Evolutionary conservation across 2,329 filamentous ascomycete species (phyloP).

Genomic region (Tolypocladium ophioglossoides): DNA sequence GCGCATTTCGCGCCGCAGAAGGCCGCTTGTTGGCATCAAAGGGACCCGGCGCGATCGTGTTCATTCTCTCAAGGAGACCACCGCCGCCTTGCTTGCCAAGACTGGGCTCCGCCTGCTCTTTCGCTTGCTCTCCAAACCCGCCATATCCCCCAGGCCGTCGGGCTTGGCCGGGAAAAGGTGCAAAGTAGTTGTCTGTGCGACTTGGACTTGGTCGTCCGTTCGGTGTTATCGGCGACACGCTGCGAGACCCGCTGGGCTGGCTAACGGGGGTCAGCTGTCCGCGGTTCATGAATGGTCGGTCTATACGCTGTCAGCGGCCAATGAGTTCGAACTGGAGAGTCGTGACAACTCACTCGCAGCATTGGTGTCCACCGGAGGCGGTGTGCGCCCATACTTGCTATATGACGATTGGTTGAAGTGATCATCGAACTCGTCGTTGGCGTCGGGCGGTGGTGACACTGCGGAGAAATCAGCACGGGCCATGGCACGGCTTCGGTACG

Average conservation of each 20-base stretch:
- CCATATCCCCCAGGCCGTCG: slow-evolving; percentile 38
- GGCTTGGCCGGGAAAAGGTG: slow-evolving; percentile 14
- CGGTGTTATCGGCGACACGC: slow-evolving; percentile 52
- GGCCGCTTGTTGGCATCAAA: slow-evolving; percentile 41
- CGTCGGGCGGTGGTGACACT: slow-evolving; percentile 29
- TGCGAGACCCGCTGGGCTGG: slow-evolving; percentile 46
- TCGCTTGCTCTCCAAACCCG: slow-evolving; percentile 21
- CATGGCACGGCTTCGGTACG: background rate
- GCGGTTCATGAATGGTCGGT: slow-evolving; percentile 31
- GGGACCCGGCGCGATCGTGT: slow-evolving; percentile 55
- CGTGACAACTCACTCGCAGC: slow-evolving; percentile 36
- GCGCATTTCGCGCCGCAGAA: slow-evolving; percentile 21
- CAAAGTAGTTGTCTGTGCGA: slow-evolving; percentile 33
- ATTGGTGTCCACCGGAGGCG: slow-evolving; percentile 38
- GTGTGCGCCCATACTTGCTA: slow-evolving; percentile 28
- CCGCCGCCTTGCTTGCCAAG: slow-evolving; percentile 7
- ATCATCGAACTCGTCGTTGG: slow-evolving; percentile 15
- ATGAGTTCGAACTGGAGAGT: background rate
- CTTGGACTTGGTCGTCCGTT: slow-evolving; percentile 31
- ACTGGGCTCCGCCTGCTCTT: background rate
- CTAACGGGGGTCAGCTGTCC: slow-evolving; percentile 55
- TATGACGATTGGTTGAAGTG: slow-evolving; percentile 14
- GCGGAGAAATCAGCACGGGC: background rate
- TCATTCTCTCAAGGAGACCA: slow-evolving; percentile 48
- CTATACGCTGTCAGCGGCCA: background rate